A percentile compares a stretch with the other conserved stretches of the same genome.
These are phyloP conservation scores for Stromatinia cepivora DNA, from an alignment of 2,329 filamentous ascomycete species.

Conservation along the genomic window DNA sequence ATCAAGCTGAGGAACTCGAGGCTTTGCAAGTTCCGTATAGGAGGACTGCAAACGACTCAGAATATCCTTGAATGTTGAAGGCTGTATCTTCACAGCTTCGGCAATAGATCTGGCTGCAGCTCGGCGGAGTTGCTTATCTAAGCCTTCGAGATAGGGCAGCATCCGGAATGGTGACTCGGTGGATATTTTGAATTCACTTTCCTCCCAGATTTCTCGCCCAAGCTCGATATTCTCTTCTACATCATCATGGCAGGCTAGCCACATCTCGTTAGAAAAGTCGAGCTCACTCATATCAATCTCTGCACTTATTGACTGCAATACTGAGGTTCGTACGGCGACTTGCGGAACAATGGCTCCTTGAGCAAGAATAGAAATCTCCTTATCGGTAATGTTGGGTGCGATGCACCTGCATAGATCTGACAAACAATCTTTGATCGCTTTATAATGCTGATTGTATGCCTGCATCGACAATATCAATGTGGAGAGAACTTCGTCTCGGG, in stretches of 20 bases:
- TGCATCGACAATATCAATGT: slow-evolving; percentile 82
- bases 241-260: slow-evolving; percentile 90
- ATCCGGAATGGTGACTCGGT: slow-evolving; percentile 65
- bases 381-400: slow-evolving; percentile 71
- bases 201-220: slow-evolving; percentile 89
- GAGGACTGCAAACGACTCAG: slow-evolving; percentile 65
- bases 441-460: slow-evolving; percentile 88
- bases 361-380: slow-evolving; percentile 75
- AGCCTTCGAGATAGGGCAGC: slow-evolving; percentile 75
- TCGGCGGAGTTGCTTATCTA: slow-evolving; percentile 78
- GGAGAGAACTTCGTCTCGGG: slow-evolving; percentile 71
- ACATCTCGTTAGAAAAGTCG: slow-evolving; percentile 85
- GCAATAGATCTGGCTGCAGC: slow-evolving; percentile 81
- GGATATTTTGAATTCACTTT: slow-evolving; percentile 75
- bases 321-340: slow-evolving; percentile 75
- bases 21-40: slow-evolving; percentile 79
- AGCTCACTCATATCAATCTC: slow-evolving; percentile 91
- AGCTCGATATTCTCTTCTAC: slow-evolving; percentile 82
- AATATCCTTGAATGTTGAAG: slow-evolving; percentile 59
- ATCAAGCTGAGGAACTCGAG: slow-evolving; percentile 79
- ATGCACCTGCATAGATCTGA: slow-evolving; percentile 82
- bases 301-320: slow-evolving; percentile 84
- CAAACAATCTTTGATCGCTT: slow-evolving; percentile 89
- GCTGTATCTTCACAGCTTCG: slow-evolving; percentile 65
- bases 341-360: slow-evolving; percentile 78